Percentiles rank a stretch among this genome's conserved stretches.
phyloP scores from a whole-genome alignment of 352 stramenopile species.

The Phytophthora meadii region DNA sequence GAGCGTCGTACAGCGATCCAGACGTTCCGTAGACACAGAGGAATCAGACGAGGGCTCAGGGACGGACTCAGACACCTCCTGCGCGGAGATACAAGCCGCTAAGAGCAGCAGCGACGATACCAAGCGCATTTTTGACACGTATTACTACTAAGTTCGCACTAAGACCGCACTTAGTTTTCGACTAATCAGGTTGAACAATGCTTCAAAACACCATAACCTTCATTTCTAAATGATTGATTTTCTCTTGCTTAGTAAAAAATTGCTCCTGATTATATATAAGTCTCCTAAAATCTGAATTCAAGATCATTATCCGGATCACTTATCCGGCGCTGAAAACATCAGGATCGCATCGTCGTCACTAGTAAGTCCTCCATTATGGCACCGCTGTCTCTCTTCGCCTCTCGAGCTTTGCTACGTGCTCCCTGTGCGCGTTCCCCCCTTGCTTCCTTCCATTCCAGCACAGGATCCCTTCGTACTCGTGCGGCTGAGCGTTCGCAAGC shows the following conservation, averaged over 20 bases:
- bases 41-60: not conserved
- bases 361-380: conserved; percentile 8
- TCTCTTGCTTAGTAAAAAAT: too few species aligned
- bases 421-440: conserved; percentile 5
- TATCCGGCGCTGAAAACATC: conserved; percentile 7
- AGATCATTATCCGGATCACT: not conserved
- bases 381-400: conserved; percentile 4
- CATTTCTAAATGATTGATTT: too few species aligned
- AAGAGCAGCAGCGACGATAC: conserved; percentile 9
- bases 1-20: conserved; percentile 38
- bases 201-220: not conserved
- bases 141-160: too few species aligned
- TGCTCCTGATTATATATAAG: too few species aligned
- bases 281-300: too few species aligned
- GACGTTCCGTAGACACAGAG: not conserved
- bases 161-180: not conserved
- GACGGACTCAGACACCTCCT: conserved; percentile 8
- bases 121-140: conserved; percentile 13
- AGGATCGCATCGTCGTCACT: conserved; percentile 15
- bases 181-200: conserved; percentile 1
- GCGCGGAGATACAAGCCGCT: conserved; percentile 1
- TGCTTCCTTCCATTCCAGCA: conserved; percentile 29
- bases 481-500: conserved; percentile 24
- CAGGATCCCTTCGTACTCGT: conserved; percentile 16
- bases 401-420: conserved; percentile 11